A percentile compares a stretch with the other conserved stretches of the same genome.
phyloP scores from a whole-genome alignment of 1,284 basidiomycete species.

The Cryptococcus sp. region DNA sequence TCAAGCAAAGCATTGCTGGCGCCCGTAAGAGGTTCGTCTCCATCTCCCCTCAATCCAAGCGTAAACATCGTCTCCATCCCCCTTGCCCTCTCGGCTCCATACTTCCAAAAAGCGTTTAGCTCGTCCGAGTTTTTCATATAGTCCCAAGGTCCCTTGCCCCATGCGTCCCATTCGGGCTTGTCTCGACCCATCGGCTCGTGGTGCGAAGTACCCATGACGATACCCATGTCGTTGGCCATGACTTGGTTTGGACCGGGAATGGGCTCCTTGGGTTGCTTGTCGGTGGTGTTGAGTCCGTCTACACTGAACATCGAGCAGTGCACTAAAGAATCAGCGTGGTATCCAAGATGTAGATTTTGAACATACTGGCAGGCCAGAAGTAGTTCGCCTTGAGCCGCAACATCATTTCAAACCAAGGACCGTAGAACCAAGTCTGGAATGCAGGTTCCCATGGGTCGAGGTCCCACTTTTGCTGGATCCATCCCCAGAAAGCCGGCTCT shows the following conservation, averaged over 20 bases:
- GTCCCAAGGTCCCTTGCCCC: constrained; percentile 20
- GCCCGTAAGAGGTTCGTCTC: constrained; percentile 25
- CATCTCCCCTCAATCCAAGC: constrained; percentile 35
- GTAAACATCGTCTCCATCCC: constrained; percentile 29
- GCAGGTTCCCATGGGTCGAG: constrained; percentile 17
- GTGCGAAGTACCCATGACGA: constrained; percentile 55
- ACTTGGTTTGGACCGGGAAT: constrained; percentile 52
- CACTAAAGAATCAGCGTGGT: constrained; percentile 11
- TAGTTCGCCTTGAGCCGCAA: constrained; percentile 65
- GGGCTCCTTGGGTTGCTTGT: constrained; percentile 6
- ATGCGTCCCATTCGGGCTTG: constrained; percentile 14
- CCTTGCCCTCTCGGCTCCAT: constrained; percentile 29
- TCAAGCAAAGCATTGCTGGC: constrained; percentile 25
- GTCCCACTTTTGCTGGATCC: constrained; percentile 49
- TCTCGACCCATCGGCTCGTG: constrained; percentile 42
- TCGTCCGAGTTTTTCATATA: constrained; percentile 18
- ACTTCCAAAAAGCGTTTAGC: constrained; percentile 20
- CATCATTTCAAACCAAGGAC: constrained; percentile 56
- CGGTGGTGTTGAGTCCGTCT: constrained; percentile 50
- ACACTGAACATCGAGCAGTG: constrained; percentile 58
- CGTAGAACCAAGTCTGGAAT: constrained; percentile 51
- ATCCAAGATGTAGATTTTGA: neutral
- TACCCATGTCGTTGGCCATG: constrained; percentile 60
- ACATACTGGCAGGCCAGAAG: constrained; percentile 51
- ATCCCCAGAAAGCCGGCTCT: constrained; percentile 56